A percentile compares a stretch with the other conserved stretches of the same genome.
Evolutionary conservation across 495 filamentous ascomycete genomes (phyloP).

Genomic region (Trichocladium uniseriatum): DNA sequence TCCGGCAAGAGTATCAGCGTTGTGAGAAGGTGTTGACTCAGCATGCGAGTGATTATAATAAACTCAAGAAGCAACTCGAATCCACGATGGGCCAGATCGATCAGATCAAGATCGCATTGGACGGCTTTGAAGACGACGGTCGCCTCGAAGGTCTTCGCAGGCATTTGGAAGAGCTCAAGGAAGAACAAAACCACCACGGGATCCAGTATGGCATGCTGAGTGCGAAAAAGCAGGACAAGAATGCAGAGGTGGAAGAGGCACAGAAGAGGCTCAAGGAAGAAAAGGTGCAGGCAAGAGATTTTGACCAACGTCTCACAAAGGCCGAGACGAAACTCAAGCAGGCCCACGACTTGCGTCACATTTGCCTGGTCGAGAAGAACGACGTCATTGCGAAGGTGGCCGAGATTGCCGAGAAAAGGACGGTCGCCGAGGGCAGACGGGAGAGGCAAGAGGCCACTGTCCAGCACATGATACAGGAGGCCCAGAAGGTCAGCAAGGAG

Average conservation of each 20-base stretch:
- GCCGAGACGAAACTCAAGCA: slow-evolving; percentile 48
- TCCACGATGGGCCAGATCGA: slow-evolving; percentile 15
- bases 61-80: slow-evolving; percentile 20
- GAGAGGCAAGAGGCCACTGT: slow-evolving; percentile 41
- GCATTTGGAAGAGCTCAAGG: slow-evolving; percentile 24
- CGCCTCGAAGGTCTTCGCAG: slow-evolving; percentile 28
- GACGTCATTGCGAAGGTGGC: slow-evolving; percentile 44
- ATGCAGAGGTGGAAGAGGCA: slow-evolving; percentile 24
- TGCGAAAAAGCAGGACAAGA: slow-evolving; percentile 31
- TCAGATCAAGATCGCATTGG: slow-evolving; percentile 28
- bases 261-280: slow-evolving; percentile 17
- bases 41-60: slow-evolving; percentile 32
- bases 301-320: slow-evolving; percentile 42
- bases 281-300: slow-evolving; percentile 35
- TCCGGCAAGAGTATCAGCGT: slow-evolving; percentile 48
- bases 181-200: slow-evolving; percentile 30
- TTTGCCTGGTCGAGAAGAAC: slow-evolving; percentile 59
- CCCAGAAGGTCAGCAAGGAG: slow-evolving; percentile 41
- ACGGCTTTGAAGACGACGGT: slow-evolving; percentile 37
- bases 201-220: slow-evolving; percentile 32
- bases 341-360: slow-evolving; percentile 40
- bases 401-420: slow-evolving; percentile 39
- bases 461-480: slow-evolving; percentile 47
- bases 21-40: slow-evolving; percentile 49
- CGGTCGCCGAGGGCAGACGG: slow-evolving; percentile 35